Evolutionary conservation across 371 early-diverging fungal genomes (phyloP), one percentile per base, ranked within the genome.

Genomic region (Nematocida displodere): DNA sequence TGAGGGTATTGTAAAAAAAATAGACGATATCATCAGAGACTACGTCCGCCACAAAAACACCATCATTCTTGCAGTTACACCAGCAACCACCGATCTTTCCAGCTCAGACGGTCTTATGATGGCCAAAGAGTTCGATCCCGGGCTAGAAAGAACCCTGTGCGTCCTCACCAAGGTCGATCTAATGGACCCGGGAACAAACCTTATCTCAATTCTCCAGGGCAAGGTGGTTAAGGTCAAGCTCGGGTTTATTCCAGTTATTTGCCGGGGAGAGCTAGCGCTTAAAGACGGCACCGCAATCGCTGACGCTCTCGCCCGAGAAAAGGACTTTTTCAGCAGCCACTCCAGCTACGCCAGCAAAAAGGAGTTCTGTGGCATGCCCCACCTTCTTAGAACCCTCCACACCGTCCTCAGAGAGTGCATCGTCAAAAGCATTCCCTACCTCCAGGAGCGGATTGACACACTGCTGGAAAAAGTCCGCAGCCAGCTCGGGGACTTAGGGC

Each of bases 121-220:
- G 15, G 95, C 95, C 4, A 88, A 91, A 29, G 89, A 89, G 79
- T 90, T 88, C 48, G 99, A 98, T 82, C 95, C 97, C 1, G 82
- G 89, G 29, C 93, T 94, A 28, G 62, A 88, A 48, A 86, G 97
- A 22, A 98, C 99, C 0, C 89, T 98, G 65, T 97, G 97, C 64
- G 95, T 98, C 0, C 86, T 98, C 31, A 96, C 99, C 29, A 98
- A 98, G 81, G 90, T 98, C 87, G 99, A 98, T 80, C 86, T 93
- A 37, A 91, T 96, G 0, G 89, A 92, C 50, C 90, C 93, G 24
- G 94, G 91, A 15, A 89, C 89, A 2, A 85, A 87, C 7, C 93
- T 95, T 17, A 90, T 96, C 46, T 94, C 96, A 81, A 92, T 97
- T 78, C 86, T 95, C 40, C 86, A 86, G 11, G 94, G 95, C 67